These are phyloP conservation scores for Boehmeria nivea DNA, from an alignment of 306 rosid genomes.

Conservation along the genomic window DNA sequence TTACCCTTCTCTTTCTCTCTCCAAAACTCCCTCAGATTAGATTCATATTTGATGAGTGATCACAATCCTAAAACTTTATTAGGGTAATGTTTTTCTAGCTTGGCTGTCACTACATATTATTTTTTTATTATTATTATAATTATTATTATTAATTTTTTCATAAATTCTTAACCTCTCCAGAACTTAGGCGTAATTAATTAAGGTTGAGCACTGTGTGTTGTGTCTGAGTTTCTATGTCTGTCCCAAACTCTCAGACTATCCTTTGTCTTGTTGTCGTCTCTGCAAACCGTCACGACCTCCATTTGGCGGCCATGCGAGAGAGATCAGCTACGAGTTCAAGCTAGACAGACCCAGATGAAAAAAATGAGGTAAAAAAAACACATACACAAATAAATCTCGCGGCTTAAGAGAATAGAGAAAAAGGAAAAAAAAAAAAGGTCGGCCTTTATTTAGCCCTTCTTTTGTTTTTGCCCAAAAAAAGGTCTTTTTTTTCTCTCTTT, in stretches of 20 bases:
- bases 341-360: constrained; percentile 14
- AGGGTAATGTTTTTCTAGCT: too few species aligned
- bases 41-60: too few species aligned
- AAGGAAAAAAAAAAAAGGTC: too few species aligned
- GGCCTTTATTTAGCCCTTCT: too few species aligned
- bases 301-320: constrained; percentile 20
- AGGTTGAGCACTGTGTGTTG: constrained; percentile 13
- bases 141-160: background rate
- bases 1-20: too few species aligned
- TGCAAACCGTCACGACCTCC: background rate
- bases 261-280: constrained; percentile 12
- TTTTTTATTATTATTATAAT: too few species aligned
- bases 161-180: too few species aligned
- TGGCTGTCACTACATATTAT: background rate
- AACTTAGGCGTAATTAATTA: constrained; percentile 1
- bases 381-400: too few species aligned
- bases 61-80: too few species aligned
- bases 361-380: too few species aligned
- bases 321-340: constrained; percentile 4
- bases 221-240: constrained; percentile 6
- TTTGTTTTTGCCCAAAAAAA: too few species aligned
- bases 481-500: background rate
- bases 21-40: too few species aligned
- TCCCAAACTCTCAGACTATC: background rate
- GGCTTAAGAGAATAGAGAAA: background rate